phyloP scores from a whole-genome alignment of 208 protist genomes.

The Trypanosoma scelopori region DNA sequence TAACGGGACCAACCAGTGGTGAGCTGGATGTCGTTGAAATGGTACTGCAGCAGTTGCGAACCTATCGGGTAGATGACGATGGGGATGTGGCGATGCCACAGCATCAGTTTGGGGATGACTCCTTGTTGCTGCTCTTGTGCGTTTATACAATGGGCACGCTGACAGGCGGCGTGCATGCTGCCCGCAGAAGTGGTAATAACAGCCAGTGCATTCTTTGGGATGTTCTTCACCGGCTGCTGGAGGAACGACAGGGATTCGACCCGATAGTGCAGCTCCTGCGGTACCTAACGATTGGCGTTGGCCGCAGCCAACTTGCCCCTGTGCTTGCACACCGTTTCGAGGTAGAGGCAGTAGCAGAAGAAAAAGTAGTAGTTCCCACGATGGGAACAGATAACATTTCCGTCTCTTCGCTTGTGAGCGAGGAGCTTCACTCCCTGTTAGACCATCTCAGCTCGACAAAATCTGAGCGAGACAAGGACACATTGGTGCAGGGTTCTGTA shows the following conservation, averaged over 20 bases:
- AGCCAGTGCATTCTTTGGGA: not conserved
- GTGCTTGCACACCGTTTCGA: conserved; percentile 20
- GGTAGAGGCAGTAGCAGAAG: not conserved
- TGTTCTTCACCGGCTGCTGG: not conserved
- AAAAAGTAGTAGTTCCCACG: too few relatives aligned
- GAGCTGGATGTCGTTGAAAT: conserved; percentile 8
- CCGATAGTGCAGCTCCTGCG: conserved; percentile 14
- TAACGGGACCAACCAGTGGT: not conserved
- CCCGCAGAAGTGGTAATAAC: not conserved
- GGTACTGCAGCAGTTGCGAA: conserved; percentile 17
- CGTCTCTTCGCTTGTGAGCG: not conserved
- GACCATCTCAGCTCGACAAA: not conserved
- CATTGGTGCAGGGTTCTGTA: too few relatives aligned
- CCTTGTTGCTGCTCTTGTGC: conserved; percentile 47
- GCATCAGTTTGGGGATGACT: conserved; percentile 49
- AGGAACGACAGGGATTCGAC: conserved; percentile 11
- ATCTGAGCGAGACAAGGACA: not conserved
- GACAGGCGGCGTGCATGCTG: not conserved
- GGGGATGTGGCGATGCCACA: not conserved
- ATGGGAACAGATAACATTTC: not conserved
- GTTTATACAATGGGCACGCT: conserved; percentile 24
- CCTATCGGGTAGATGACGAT: conserved; percentile 12
- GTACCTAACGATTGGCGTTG: conserved; percentile 14
- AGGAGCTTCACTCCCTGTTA: not conserved
- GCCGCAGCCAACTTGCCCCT: not conserved